Conservation (phyloP, 495 filamentous ascomycete species). For the Trichoderma erinaceum region DNA sequence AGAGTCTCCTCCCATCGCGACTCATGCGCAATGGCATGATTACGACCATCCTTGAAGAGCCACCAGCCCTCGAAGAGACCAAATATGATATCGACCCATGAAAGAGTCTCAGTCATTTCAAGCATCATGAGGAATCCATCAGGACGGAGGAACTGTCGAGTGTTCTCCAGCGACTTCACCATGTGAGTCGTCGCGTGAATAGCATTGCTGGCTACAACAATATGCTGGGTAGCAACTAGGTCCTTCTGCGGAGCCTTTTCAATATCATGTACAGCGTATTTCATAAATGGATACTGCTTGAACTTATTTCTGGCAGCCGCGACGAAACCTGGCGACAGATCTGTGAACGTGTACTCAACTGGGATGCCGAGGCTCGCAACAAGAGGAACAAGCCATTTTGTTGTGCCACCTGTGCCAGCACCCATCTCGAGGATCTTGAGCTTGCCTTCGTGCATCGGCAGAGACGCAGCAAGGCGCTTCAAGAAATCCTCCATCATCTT, state of each 20-base stretch:
- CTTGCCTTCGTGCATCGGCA: slow-evolving; percentile 16
- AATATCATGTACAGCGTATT: slow-evolving; percentile 41
- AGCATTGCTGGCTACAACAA: slow-evolving; percentile 44
- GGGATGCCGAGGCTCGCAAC: slow-evolving; percentile 29
- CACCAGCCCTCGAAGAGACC: no score
- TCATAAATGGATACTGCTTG: slow-evolving; percentile 40
- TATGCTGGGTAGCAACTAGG: slow-evolving; percentile 30
- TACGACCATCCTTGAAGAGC: no score
- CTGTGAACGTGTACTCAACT: slow-evolving; percentile 33
- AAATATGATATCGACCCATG: slow-evolving; percentile 32
- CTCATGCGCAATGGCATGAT: no score
- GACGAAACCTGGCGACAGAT: slow-evolving; percentile 39
- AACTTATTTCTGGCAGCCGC: slow-evolving; percentile 23
- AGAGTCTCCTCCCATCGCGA: no score
- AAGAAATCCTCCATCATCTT: background rate
- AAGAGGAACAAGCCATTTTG: slow-evolving; percentile 20
- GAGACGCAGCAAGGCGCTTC: background rate
- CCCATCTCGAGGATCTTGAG: slow-evolving; percentile 34
- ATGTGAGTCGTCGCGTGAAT: slow-evolving; percentile 45
- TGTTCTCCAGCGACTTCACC: slow-evolving; percentile 25
- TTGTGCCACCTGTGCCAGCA: slow-evolving; percentile 36
- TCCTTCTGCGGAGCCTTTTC: slow-evolving; percentile 18
- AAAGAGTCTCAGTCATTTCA: slow-evolving; percentile 36
- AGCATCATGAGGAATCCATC: slow-evolving; percentile 38
- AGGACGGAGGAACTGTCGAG: slow-evolving; percentile 30